Evolutionary conservation across 2,329 filamentous ascomycete genomes (phyloP), one percentile per base, ranked within the genome.

Genomic region (Nectriaceae sp.): DNA sequence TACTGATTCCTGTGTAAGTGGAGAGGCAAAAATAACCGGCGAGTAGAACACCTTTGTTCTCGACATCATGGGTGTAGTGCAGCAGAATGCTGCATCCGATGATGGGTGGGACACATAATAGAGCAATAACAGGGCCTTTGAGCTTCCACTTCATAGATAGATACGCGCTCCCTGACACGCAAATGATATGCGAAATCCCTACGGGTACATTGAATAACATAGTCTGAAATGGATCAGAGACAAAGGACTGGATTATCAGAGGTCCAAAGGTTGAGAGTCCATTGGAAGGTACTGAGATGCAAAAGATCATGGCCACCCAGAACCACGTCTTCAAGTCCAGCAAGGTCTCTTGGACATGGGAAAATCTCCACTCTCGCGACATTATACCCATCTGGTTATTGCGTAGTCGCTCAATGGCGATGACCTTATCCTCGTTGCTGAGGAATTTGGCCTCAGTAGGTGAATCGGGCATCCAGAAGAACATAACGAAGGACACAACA

Each of bases 191-290:
- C 0, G 83, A 80, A 1, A 77, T 70, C 2, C 82, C 82, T 41
- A 84, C 80, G 0, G 79, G 80, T 39, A 84, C 82, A 51, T 84
- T 83, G 67, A 84, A 80, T 0, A 84, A 65, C 41, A 84, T 83
- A 0, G 81, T 82, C 15, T 75, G 67, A 44, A 83, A 82, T 5
- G 75, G 72, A 22, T 75, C 70, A 42, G 80, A 83, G 1, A 82
- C 81, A 47, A 85, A 85, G 0, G 76, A 75, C 40, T 80, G 68
- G 45, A 85, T 75, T 55, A 85, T 84, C 33, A 85, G 66, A 1
- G 78, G 79, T 0, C 82, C 82, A 53, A 84, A 85, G 0, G 79
- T 80, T 0, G 77, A 75, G 40, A 84, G 65, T 6, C 82, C 81
- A 4, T 80, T 82, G 26, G 75, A 80, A 0, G 82, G 80, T 6